A percentile compares a stretch with the other conserved stretches of the same genome.
phyloP scores from a whole-genome alignment of 805 yeast genomes.

The Saturnispora kantuleensis region DNA sequence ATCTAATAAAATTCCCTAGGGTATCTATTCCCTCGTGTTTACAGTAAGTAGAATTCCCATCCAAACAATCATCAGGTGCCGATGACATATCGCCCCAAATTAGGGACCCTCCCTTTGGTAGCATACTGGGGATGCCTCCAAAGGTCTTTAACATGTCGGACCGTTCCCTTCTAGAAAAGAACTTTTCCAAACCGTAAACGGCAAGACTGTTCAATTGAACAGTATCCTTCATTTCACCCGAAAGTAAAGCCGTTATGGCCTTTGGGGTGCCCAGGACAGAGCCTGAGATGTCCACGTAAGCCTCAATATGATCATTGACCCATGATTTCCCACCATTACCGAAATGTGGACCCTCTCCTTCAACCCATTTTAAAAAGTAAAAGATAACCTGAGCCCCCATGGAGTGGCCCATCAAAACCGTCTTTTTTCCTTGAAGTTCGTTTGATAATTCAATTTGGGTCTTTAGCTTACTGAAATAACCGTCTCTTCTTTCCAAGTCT shows the following conservation, averaged over 20 bases:
- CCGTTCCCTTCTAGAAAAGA: constrained; percentile 83
- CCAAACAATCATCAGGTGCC: constrained; percentile 59
- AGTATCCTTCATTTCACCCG: constrained; percentile 98
- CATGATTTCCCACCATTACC: constrained; percentile 90
- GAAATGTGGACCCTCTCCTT: constrained; percentile 66
- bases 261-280: constrained; percentile 92
- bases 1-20: constrained; percentile 68
- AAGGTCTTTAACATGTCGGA: constrained; percentile 75
- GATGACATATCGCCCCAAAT: constrained; percentile 71
- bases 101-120: constrained; percentile 88
- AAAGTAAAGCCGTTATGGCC: constrained; percentile 80
- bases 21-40: constrained; percentile 25
- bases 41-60: constrained; percentile 8
- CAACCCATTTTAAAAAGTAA: constrained; percentile 94
- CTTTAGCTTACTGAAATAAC: constrained; percentile 72
- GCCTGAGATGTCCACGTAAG: constrained; percentile 83
- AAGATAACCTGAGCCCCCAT: constrained; percentile 92
- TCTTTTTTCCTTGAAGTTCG: constrained; percentile 47
- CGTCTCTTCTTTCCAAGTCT: constrained; percentile 81
- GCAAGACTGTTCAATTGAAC: constrained; percentile 90
- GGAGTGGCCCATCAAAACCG: constrained; percentile 81
- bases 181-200: constrained; percentile 87
- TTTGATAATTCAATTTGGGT: constrained; percentile 56
- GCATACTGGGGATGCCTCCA: constrained; percentile 94
- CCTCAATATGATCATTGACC: constrained; percentile 78